Base-by-base conservation (phyloP, 306 rosid species). In the Lathyrus aphaca region DNA sequence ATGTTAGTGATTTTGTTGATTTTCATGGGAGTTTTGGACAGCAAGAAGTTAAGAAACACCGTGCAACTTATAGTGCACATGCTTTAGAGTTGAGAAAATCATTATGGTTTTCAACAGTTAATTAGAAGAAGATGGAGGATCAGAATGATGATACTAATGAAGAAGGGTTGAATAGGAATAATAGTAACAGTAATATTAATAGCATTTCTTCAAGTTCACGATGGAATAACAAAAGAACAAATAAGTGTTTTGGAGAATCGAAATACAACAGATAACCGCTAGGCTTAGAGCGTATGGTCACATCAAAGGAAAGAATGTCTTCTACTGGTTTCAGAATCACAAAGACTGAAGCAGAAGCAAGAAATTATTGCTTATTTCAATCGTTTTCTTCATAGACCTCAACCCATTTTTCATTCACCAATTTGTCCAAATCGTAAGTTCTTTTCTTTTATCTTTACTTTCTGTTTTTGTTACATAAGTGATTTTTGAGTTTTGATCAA, bases 311-410 rank as follows among this genome's bases (percentile, higher is more conserved):
- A 94, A 94, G 81, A 94, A 94, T 79, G 98, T 94, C 6, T 94
- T 90, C 69, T 94, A 94, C 63, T 94, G 98, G 98, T 94, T 94
- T 80, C 98, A 94, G 74, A 90, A 94, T 80, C 98, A 94, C 64
- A 94, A 94, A 53, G 97, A 69, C 97, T 90, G 89, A 94, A 90
- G 80, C 94, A 88, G 69, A 94, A 94, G 81, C 98, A 90, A 51
- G 90, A 90, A 9, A 78, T 53, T 43, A 8, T 88, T 0, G 87
- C 95, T 75, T 85, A 72, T 40, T 66, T 80, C 81, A 88, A 82
- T 66, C 84, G 74, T 72, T 81, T 75, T 45, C 81, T 88, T 7
- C 85, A 77, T 35, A 64, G 18, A 21, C 84, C 53, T 0, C 46
- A 72, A 0, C 85, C 88, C 3, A 17, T 82, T 73, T 68, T 50